Percentiles rank a stretch among this genome's conserved stretches.
These are phyloP conservation scores for Coemansia sp. DNA, from an alignment of 192 early-diverging fungal species.

Conservation along the genomic window DNA sequence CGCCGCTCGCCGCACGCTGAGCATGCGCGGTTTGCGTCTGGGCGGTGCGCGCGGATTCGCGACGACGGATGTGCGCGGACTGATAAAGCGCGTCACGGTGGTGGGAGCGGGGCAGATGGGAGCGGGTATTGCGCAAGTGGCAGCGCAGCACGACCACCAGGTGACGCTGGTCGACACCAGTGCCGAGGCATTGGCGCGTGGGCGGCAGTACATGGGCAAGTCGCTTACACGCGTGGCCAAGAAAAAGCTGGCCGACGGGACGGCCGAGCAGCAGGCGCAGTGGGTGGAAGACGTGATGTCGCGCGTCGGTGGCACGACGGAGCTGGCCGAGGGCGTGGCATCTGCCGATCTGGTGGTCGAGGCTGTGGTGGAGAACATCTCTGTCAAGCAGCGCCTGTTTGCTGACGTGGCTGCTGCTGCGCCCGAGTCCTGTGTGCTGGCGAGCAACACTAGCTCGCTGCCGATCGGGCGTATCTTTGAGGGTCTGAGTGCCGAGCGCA, in stretches of 20 bases:
- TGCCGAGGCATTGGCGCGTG: slow-evolving; percentile 68
- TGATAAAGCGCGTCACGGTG: slow-evolving; percentile 61
- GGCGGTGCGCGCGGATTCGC: slow-evolving; percentile 3
- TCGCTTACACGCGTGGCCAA: slow-evolving; percentile 87
- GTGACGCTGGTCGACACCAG: slow-evolving; percentile 88
- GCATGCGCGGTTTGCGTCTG: too few species aligned
- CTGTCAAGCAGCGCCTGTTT: slow-evolving; percentile 83
- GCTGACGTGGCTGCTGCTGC: slow-evolving; percentile 65
- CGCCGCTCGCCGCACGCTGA: too few species aligned
- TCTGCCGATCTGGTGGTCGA: slow-evolving; percentile 84
- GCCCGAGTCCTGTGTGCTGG: slow-evolving; percentile 71
- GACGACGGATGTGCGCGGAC: neutral
- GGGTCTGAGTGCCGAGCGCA: slow-evolving; percentile 50
- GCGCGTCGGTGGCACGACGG: slow-evolving; percentile 65
- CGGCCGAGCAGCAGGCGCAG: slow-evolving; percentile 50
- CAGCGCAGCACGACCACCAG: slow-evolving; percentile 70
- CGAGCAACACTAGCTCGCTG: slow-evolving; percentile 90
- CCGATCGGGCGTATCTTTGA: slow-evolving; percentile 81
- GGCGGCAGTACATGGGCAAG: slow-evolving; percentile 75
- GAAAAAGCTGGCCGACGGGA: slow-evolving; percentile 78
- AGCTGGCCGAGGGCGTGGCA: slow-evolving; percentile 57
- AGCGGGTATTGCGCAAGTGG: slow-evolving; percentile 84
- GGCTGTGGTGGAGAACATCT: slow-evolving; percentile 93
- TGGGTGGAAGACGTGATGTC: slow-evolving; percentile 71
- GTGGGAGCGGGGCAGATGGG: slow-evolving; percentile 89